Conservation (phyloP, 495 filamentous ascomycete species). For the Cenococcum geophilum region DNA sequence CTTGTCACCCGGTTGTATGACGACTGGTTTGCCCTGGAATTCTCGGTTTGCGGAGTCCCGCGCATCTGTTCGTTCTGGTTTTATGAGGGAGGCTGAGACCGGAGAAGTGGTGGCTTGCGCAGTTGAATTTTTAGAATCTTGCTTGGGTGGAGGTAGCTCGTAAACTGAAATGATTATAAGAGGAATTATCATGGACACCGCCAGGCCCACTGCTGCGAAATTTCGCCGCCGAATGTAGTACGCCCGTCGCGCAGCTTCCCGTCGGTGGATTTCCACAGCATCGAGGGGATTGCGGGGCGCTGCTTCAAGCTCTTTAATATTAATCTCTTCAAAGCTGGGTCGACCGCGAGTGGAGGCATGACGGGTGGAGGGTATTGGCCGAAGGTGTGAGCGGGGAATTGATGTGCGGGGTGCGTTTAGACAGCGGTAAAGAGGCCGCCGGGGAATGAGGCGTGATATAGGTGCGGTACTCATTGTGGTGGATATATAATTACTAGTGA, state of each 20-base stretch:
- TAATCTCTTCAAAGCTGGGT: not conserved
- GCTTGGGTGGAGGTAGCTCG: conserved; percentile 8
- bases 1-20: no score
- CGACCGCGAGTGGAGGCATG: not conserved
- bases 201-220: conserved; percentile 18
- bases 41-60: conserved; percentile 19
- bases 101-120: conserved; percentile 4
- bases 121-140: conserved; percentile 38
- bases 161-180: conserved; percentile 19
- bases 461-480: conserved; percentile 20
- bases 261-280: conserved; percentile 20
- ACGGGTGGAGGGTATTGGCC: conserved; percentile 7
- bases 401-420: conserved; percentile 15
- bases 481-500: not conserved
- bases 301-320: not conserved
- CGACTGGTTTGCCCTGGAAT: conserved; percentile 45
- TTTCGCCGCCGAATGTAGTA: conserved; percentile 11
- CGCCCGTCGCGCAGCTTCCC: conserved; percentile 12
- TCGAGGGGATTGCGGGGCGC: not conserved
- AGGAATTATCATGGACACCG: conserved; percentile 23
- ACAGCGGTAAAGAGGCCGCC: conserved; percentile 22
- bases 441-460: conserved; percentile 11
- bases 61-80: conserved; percentile 20
- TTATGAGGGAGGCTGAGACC: not conserved
- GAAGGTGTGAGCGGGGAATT: conserved; percentile 10